Base-by-base conservation (phyloP, 1,284 basidiomycete genomes). In the Ustilago curta region DNA sequence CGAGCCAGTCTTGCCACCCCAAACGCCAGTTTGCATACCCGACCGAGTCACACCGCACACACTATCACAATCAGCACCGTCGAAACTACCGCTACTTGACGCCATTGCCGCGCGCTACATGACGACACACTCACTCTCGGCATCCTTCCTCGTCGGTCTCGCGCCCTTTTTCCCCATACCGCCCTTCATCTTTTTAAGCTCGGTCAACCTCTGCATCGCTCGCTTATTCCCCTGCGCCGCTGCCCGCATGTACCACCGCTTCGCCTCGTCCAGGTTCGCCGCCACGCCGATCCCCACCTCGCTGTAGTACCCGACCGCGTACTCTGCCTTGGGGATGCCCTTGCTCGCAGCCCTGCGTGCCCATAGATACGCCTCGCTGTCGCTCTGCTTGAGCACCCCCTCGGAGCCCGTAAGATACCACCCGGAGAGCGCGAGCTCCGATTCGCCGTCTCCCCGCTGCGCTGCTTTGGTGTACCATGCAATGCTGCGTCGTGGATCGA, bases 401-500 rank as follows among this genome's bases (percentile, higher is more conserved):
- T 98, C 96, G 74, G 82, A 79, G 0, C 85, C 85, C n/a, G 94
- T 47, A 63, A 98, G 87, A 87, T 98, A 99, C 97, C 97, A 99
- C 29, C 97, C 97, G 76, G 93, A 95, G 68, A 99, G 86, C 16
- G 96, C 95, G 53, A 99, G 88, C 86, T 99, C 97, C 2, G 94
- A 94, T 85, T 98, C 95, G 1, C 93, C 88, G 84, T 96, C 92
- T 7, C 94, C 95, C 85, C 95, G 94, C 86, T 96, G 94, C 19
- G 96, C 95, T 9, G 97, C 96, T 82, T 93, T 94, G 25, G 96
- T 98, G 85, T 98, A 98, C 96, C 97, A 99, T 4, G 93, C 95
- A 78, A 99, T 98, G 51, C 92, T 94, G 62, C 93, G 88, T 57
- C 91, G 89, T 8, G 97, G 94, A 85, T 99, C 96, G 51, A 97